phyloP scores from a whole-genome alignment of 768 basidiomycete genomes.

The Mycena filopes region DNA sequence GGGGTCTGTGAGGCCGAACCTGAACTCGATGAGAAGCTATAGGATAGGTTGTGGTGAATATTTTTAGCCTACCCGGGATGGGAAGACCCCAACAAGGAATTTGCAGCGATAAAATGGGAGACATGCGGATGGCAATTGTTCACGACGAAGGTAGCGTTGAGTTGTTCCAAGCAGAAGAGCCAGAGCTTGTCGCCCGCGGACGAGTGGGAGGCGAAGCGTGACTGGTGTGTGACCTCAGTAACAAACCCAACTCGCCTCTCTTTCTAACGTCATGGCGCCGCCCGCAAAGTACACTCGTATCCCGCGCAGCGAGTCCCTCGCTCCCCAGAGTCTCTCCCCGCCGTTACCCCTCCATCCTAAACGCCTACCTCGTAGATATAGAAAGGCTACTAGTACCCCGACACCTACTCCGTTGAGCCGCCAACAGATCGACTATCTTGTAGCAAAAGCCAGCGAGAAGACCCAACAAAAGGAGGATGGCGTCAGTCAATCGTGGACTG shows the following conservation, averaged over 20 bases:
- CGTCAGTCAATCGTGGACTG: constrained; percentile 42
- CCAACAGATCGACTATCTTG: constrained; percentile 30
- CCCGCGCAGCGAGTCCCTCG: constrained; percentile 12
- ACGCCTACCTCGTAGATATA: constrained; percentile 32
- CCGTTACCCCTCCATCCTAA: constrained; percentile 17
- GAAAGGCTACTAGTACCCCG: constrained; percentile 28
- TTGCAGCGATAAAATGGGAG: neutral
- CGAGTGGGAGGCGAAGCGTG: no score
- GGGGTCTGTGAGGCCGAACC: neutral
- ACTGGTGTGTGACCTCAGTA: no score
- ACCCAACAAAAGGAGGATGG: constrained; percentile 32
- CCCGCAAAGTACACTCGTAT: constrained; percentile 19
- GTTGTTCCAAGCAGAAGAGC: no score
- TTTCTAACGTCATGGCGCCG: constrained; percentile 12
- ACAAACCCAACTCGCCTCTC: neutral
- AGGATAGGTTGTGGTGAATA: neutral
- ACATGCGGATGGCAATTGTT: neutral
- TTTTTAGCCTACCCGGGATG: neutral
- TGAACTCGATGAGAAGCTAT: neutral
- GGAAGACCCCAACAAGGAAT: neutral
- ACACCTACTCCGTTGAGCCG: constrained; percentile 25
- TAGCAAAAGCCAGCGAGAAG: constrained; percentile 27
- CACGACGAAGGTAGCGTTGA: neutral
- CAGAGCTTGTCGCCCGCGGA: no score
- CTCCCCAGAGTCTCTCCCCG: neutral